These are phyloP conservation scores for Rubus idaeus DNA, from an alignment of 306 rosid genomes.

Conservation along the genomic window DNA sequence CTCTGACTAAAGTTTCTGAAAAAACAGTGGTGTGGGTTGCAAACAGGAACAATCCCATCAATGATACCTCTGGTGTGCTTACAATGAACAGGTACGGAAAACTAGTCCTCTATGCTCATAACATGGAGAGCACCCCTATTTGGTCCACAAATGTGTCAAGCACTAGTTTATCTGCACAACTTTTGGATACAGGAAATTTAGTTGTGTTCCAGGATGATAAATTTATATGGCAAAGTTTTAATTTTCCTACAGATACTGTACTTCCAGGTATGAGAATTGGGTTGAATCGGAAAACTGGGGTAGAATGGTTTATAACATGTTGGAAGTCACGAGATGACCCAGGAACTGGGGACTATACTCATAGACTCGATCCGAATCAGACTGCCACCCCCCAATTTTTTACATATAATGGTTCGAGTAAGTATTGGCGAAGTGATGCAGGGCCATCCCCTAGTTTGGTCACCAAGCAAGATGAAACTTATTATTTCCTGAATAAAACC, in stretches of 20 bases:
- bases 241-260: slow-evolving; percentile 27
- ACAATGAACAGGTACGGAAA: slow-evolving; percentile 3
- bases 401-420: background rate
- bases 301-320: background rate
- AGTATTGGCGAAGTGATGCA: background rate
- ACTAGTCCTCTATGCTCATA: slow-evolving; percentile 11
- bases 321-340: slow-evolving; percentile 5
- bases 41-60: slow-evolving; percentile 41
- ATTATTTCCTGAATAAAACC: background rate
- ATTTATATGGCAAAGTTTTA: slow-evolving; percentile 44
- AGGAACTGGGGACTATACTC: background rate
- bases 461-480: background rate
- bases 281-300: slow-evolving; percentile 24
- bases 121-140: background rate
- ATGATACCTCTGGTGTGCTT: slow-evolving; percentile 22
- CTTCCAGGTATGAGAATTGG: slow-evolving; percentile 28
- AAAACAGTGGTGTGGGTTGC: slow-evolving; percentile 60
- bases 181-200: slow-evolving; percentile 25
- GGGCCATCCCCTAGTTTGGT: background rate
- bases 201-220: background rate
- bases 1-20: background rate
- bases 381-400: background rate
- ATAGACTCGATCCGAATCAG: background rate
- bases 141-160: slow-evolving; percentile 14
- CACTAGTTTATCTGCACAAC: slow-evolving; percentile 4